Percentiles rank a stretch among this genome's conserved stretches.
phyloP scores from a whole-genome alignment of 2,329 filamentous ascomycete species.

The Lasiodiplodia gonubiensis region DNA sequence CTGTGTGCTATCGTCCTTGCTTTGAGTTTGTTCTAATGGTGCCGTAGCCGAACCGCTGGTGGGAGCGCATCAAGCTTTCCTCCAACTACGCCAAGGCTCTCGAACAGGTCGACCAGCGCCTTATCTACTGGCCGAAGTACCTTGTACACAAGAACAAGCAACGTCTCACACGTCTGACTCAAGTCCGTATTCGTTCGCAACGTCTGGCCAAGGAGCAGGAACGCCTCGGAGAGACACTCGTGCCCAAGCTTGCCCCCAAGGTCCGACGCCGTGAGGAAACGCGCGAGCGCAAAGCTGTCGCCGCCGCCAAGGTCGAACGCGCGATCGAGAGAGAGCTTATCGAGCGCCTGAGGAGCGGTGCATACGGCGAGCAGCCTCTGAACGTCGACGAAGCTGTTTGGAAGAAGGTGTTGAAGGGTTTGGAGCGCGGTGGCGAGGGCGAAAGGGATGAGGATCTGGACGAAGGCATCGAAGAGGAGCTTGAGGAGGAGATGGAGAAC shows the following conservation, averaged over 20 bases:
- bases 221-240: conserved; percentile 83
- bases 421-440: conserved; percentile 87
- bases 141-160: conserved; percentile 95
- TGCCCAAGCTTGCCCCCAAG: conserved; percentile 91
- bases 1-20: no score
- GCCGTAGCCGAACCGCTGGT: conserved; percentile 59
- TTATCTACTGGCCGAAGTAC: conserved; percentile 93
- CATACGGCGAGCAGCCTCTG: conserved; percentile 86
- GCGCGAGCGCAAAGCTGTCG: conserved; percentile 56
- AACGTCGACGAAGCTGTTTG: conserved; percentile 95
- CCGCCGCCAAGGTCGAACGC: conserved; percentile 87
- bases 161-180: conserved; percentile 86
- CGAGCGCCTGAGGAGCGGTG: conserved; percentile 86
- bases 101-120: conserved; percentile 72
- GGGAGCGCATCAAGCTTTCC: conserved; percentile 90
- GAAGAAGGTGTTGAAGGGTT: conserved; percentile 92
- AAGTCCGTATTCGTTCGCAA: conserved; percentile 80
- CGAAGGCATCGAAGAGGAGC: conserved; percentile 77
- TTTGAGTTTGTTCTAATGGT: not conserved
- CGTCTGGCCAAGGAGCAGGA: conserved; percentile 88
- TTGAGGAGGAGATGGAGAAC: conserved; percentile 69
- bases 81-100: conserved; percentile 91
- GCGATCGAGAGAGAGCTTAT: conserved; percentile 95
- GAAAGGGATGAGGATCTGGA: conserved; percentile 86
- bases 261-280: conserved; percentile 62